Conservation (phyloP, 2,329 filamentous ascomycete species). For the Neonectria neomacrospora region DNA sequence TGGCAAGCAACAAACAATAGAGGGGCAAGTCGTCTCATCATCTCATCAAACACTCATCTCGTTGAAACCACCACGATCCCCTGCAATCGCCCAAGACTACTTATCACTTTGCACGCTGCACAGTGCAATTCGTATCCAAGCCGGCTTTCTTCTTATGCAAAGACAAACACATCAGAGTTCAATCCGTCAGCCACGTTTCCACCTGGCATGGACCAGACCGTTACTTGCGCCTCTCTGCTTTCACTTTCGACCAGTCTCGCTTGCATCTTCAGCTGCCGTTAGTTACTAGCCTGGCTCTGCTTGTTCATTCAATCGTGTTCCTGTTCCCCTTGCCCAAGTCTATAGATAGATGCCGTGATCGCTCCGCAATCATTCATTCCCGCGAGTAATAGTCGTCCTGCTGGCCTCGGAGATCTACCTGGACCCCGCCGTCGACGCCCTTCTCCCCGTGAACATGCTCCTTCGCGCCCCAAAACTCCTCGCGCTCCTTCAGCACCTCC, state of each 20-base stretch:
- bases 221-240: not conserved
- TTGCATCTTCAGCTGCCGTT: not conserved
- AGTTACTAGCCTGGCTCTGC: not conserved
- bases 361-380: constrained; percentile 27
- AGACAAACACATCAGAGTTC: not conserved
- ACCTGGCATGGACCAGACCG: no score
- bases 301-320: not conserved
- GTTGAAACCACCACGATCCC: constrained; percentile 2
- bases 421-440: constrained; percentile 53
- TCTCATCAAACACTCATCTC: constrained; percentile 8
- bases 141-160: not conserved
- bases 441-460: constrained; percentile 59
- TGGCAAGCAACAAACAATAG: constrained; percentile 19
- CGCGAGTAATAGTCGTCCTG: constrained; percentile 63
- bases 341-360: constrained; percentile 22
- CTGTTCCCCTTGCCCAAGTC: constrained; percentile 8
- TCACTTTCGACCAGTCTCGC: not conserved
- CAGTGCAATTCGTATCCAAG: not conserved
- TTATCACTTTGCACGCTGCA: not conserved
- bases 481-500: constrained; percentile 80
- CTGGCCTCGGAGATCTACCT: constrained; percentile 50
- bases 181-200: not conserved
- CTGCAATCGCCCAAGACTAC: not conserved
- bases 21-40: constrained; percentile 6
- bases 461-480: constrained; percentile 74